Base-by-base conservation (phyloP, 2,329 filamentous ascomycete species). In the Rutstroemia sp. region DNA sequence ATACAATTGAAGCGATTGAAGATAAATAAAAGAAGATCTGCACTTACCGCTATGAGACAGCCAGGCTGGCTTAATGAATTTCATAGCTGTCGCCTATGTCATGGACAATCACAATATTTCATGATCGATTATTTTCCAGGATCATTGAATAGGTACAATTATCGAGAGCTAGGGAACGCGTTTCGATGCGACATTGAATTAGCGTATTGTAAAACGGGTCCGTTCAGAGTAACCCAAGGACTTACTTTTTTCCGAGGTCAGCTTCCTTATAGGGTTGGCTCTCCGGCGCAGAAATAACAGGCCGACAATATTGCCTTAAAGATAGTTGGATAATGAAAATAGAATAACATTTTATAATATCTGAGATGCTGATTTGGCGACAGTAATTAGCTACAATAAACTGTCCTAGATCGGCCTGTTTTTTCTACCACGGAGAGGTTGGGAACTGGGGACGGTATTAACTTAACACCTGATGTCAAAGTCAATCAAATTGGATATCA, bases 21-120 rank as follows among this genome's bases (percentile, higher is more conserved):
- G 18, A 14, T 19, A 18, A 14, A n/a, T 16, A 42, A 34, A n/a
- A 10, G 19, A 39, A 55, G 6, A 42, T 21, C 47, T 51, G 63
- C 57, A 72, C 75, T 62, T 76, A 88, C 87, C 92, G 75, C 90
- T 91, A 77, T 96, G 92, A 71, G 88, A 92, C 68, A 97, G 85
- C 92, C 92, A 97, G 71, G 88, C 85, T 65, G 92, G 92, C 82
- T 95, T 96, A 73, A 95, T 90, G 75, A 96, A 83, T 77, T 85
- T 86, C 88, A 92, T 92, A 52, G 53, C 66, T 63, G 58, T 67
- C 61, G 63, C 64, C 60, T 61, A 62, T 57, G 50, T 48, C 25
- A 21, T 54, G 39, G 55, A 44, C 37, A 57, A 49, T 57, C 53
- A 49, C 27, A 58, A 59, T 61, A 63, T 63, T 52, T 65, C 66